A percentile compares a stretch with the other conserved stretches of the same genome.
Conservation (phyloP, 2,329 filamentous ascomycete genomes). For the Moelleriella libera region DNA sequence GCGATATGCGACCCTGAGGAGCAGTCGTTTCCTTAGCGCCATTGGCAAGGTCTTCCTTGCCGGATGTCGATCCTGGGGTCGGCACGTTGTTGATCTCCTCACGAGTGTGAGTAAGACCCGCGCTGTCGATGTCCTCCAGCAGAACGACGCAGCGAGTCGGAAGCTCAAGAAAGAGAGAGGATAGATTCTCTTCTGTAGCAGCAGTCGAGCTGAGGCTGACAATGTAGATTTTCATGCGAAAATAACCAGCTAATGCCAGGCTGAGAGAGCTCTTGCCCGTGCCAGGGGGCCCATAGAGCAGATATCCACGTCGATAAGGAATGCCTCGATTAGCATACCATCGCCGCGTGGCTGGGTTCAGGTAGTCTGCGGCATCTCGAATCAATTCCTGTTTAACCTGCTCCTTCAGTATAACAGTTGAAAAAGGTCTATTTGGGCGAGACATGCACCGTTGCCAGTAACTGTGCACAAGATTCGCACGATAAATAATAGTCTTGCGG, state of each 20-base stretch:
- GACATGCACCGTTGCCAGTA: constrained; percentile 50
- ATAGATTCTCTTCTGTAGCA: constrained; percentile 52
- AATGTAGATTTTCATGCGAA: constrained; percentile 60
- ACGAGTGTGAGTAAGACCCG: constrained; percentile 50
- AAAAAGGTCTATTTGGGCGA: constrained; percentile 44
- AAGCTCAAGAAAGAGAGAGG: constrained; percentile 49
- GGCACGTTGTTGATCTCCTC: constrained; percentile 14
- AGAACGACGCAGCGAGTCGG: constrained; percentile 59
- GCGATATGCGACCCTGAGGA: constrained; percentile 35
- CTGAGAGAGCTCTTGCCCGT: constrained; percentile 66
- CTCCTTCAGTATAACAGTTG: constrained; percentile 51
- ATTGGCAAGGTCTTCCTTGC: not conserved
- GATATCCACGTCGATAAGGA: constrained; percentile 71
- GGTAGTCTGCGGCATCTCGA: constrained; percentile 47
- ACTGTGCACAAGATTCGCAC: constrained; percentile 34
- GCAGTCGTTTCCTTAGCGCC: not conserved
- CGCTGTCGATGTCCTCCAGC: constrained; percentile 64
- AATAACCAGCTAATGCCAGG: constrained; percentile 55
- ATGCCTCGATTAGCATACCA: constrained; percentile 81
- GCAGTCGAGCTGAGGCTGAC: constrained; percentile 49
- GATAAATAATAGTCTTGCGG: constrained; percentile 51
- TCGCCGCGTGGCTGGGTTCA: constrained; percentile 46
- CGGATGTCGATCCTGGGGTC: not conserved
- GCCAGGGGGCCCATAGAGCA: constrained; percentile 68
- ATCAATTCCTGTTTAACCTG: constrained; percentile 44